A percentile compares a stretch with the other conserved stretches of the same genome.
These are phyloP conservation scores for Andrographis paniculata DNA, from an alignment of 305 asterid species.

Conservation along the genomic window DNA sequence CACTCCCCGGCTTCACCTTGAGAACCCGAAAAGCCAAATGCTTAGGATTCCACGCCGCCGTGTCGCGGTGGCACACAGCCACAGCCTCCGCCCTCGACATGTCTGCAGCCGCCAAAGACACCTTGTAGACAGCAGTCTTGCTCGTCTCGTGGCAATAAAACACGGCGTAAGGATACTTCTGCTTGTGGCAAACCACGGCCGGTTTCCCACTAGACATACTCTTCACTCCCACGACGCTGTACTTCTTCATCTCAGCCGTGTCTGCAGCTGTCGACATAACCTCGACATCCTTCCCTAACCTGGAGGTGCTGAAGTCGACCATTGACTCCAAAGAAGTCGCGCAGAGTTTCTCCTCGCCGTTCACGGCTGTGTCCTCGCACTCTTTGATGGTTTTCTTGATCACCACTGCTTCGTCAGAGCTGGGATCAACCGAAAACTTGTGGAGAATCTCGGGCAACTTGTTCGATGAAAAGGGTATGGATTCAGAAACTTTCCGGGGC, in stretches of 20 bases:
- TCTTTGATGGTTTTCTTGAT: conserved; percentile 46
- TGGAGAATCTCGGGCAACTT: conserved; percentile 43
- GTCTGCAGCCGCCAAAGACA: conserved; percentile 41
- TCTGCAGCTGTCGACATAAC: conserved; percentile 53
- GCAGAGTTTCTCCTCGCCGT: conserved; percentile 60
- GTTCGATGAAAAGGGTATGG: conserved; percentile 58
- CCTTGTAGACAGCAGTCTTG: conserved; percentile 39
- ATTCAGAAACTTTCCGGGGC: conserved; percentile 55
- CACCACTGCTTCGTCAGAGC: conserved; percentile 35
- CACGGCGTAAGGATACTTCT: conserved; percentile 62
- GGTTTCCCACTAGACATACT: conserved; percentile 26
- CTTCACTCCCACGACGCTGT: conserved; percentile 35
- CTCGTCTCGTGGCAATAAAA: conserved; percentile 72
- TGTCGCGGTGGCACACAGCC: conserved; percentile 75
- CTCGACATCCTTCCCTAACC: conserved; percentile 36
- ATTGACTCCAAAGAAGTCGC: conserved; percentile 76
- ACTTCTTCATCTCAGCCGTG: conserved; percentile 23
- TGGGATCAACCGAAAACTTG: conserved; percentile 37
- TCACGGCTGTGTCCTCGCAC: conserved; percentile 43
- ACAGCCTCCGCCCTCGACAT: conserved; percentile 59
- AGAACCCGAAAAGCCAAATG: conserved; percentile 87
- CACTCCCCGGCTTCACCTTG: conserved; percentile 71
- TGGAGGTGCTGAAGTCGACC: conserved; percentile 69
- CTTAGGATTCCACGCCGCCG: conserved; percentile 84
- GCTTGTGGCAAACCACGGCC: conserved; percentile 69